Evolutionary conservation across 768 basidiomycete species (phyloP).

Genomic region (Russula foetens): DNA sequence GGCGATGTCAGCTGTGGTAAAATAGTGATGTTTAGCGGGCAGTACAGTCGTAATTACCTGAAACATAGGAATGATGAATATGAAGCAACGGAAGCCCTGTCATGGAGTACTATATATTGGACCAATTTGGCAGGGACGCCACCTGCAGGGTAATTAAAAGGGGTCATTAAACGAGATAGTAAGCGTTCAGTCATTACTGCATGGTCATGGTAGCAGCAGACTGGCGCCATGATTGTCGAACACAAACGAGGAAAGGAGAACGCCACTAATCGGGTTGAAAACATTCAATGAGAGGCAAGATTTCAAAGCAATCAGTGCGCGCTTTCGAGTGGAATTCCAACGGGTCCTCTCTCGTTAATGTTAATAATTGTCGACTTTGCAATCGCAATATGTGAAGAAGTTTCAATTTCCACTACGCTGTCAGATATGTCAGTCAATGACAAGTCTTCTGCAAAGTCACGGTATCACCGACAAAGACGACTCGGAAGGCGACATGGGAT

Average conservation of each 20-base stretch:
- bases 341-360: background rate
- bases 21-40: background rate
- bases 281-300: background rate
- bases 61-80: background rate
- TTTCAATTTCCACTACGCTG: background rate
- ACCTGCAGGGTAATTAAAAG: background rate
- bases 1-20: background rate
- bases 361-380: no score
- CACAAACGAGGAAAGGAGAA: background rate
- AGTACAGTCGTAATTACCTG: background rate
- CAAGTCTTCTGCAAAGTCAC: background rate
- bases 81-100: background rate
- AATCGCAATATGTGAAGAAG: background rate
- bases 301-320: background rate
- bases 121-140: background rate
- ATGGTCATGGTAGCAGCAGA: background rate
- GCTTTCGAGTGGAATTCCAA: no score
- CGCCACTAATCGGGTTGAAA: conserved; percentile 7
- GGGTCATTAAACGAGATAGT: background rate
- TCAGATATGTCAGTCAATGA: background rate
- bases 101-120: no score
- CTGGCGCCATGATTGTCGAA: background rate
- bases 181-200: background rate
- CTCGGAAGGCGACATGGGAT: no score
- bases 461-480: background rate